Conservation (phyloP, 2,329 filamentous ascomycete species). For the Aspergillus novoparasiticus region DNA sequence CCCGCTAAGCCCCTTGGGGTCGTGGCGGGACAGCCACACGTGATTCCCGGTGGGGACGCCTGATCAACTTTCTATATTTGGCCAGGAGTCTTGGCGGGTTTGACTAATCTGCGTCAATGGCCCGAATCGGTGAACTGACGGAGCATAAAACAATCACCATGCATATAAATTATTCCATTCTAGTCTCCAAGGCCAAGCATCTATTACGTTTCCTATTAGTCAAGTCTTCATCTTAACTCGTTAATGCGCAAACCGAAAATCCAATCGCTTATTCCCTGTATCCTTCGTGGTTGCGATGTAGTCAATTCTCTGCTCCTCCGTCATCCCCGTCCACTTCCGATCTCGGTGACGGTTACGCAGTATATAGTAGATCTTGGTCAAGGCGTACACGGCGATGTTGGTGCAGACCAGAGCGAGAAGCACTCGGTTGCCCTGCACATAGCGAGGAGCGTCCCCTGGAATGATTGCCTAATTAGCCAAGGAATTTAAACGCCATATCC, state of each 20-base stretch:
- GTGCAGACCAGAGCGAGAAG: conserved; percentile 25
- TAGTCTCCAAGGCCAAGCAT: not conserved
- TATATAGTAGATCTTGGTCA: conserved; percentile 37
- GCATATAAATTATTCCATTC: not conserved
- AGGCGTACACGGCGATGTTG: conserved; percentile 31
- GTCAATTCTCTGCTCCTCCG: conserved; percentile 27
- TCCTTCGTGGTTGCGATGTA: conserved; percentile 37
- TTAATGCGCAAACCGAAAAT: conserved; percentile 40
- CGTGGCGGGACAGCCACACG: conserved; percentile 1
- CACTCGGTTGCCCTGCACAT: conserved; percentile 48
- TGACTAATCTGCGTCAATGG: conserved; percentile 2
- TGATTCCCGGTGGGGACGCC: not conserved
- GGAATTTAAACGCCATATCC: not conserved
- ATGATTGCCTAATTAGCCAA: conserved; percentile 8
- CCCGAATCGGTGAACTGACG: not conserved
- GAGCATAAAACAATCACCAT: not conserved
- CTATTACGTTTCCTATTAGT: conserved; percentile 2
- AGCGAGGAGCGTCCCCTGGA: conserved; percentile 44
- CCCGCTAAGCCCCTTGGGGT: not conserved
- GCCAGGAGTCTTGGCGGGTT: not conserved
- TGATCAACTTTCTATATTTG: conserved; percentile 4
- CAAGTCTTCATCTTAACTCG: not conserved
- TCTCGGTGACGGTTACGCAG: conserved; percentile 32
- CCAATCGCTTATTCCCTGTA: conserved; percentile 37
- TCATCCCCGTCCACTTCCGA: conserved; percentile 35